phyloP scores from a whole-genome alignment of 176 grass and related monocot genomes.

The Leersia perrieri region DNA sequence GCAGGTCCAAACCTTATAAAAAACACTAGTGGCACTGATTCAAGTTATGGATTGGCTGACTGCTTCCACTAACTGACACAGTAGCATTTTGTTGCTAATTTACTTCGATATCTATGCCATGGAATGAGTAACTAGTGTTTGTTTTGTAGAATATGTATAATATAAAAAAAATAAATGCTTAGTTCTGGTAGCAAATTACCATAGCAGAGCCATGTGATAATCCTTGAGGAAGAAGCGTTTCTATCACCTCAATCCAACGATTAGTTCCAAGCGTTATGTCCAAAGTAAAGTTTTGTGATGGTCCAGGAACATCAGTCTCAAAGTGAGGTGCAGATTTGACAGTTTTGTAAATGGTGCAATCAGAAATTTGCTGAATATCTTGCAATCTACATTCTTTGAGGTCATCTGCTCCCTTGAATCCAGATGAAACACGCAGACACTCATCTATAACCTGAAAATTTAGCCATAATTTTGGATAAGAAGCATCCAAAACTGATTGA shows the following conservation, averaged over 20 bases:
- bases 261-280: constrained; percentile 48
- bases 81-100: constrained; percentile 10
- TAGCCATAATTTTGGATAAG: constrained; percentile 3
- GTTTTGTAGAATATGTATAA: background rate
- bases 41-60: constrained; percentile 14
- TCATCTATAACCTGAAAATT: constrained; percentile 84
- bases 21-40: background rate
- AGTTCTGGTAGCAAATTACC: constrained; percentile 51
- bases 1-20: too few species aligned
- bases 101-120: constrained; percentile 9
- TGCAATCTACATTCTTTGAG: constrained; percentile 74
- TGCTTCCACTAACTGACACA: constrained; percentile 4
- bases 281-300: constrained; percentile 39
- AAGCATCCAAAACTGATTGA: background rate
- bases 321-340: constrained; percentile 88
- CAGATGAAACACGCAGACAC: constrained; percentile 86
- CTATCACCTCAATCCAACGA: constrained; percentile 77
- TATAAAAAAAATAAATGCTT: constrained; percentile 17
- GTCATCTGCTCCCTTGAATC: constrained; percentile 89
- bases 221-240: constrained; percentile 49
- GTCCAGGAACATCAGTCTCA: constrained; percentile 48
- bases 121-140: constrained; percentile 10
- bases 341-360: constrained; percentile 63
- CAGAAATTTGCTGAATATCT: constrained; percentile 83
- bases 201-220: constrained; percentile 66